phyloP scores from a whole-genome alignment of 768 basidiomycete genomes.

The Tricholoma sp. region DNA sequence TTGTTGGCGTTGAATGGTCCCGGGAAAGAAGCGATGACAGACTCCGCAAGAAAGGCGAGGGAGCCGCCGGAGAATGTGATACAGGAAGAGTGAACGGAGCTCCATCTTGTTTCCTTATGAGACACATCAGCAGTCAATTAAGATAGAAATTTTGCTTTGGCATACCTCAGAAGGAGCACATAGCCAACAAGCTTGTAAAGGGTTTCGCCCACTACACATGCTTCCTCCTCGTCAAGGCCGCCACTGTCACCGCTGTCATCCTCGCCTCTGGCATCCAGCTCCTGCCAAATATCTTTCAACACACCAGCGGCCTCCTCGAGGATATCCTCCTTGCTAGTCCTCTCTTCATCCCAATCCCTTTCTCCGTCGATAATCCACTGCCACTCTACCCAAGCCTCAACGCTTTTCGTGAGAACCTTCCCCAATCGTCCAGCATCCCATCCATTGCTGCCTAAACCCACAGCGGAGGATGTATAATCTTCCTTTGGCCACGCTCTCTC shows the following conservation, averaged over 20 bases:
- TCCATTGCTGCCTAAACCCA: conserved; percentile 34
- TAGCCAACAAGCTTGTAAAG: conserved; percentile 55
- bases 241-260: conserved; percentile 36
- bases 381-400: conserved; percentile 55
- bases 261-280: conserved; percentile 55
- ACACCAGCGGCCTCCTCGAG: conserved; percentile 67
- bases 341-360: conserved; percentile 23
- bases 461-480: conserved; percentile 32
- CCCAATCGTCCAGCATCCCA: conserved; percentile 66
- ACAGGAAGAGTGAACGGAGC: conserved; percentile 47
- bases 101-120: conserved; percentile 36
- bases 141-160: not conserved
- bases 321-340: conserved; percentile 45
- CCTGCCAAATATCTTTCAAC: conserved; percentile 67
- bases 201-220: conserved; percentile 56
- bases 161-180: conserved; percentile 22
- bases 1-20: conserved; percentile 53
- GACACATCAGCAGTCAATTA: not conserved
- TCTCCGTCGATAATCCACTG: conserved; percentile 23
- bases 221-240: conserved; percentile 62
- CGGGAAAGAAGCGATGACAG: conserved; percentile 60
- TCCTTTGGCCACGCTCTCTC: conserved; percentile 72
- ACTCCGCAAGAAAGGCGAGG: conserved; percentile 57
- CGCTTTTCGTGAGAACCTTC: conserved; percentile 45
- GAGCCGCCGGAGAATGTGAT: conserved; percentile 46